Conservation (phyloP, 768 basidiomycete species). For the Lactarius evosmus region DNA sequence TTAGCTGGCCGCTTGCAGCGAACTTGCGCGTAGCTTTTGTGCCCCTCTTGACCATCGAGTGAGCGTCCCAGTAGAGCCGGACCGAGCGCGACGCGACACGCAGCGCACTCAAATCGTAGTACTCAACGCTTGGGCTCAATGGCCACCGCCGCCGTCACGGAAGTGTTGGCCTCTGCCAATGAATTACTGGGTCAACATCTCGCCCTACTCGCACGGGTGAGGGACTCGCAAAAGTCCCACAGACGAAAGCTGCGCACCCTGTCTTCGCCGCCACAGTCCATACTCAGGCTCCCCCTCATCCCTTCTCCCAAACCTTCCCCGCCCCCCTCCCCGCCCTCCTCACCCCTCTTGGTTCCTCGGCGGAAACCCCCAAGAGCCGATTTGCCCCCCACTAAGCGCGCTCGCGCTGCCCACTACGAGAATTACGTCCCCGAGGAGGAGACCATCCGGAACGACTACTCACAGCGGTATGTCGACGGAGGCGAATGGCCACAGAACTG, state of each 20-base stretch:
- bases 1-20: conserved; percentile 82
- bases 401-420: conserved; percentile 61
- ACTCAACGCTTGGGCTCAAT: neutral
- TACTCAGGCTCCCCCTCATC: conserved; percentile 24
- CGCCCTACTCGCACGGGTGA: conserved; percentile 54
- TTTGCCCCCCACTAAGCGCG: conserved; percentile 68
- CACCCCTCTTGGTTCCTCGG: conserved; percentile 39
- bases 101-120: too few relatives aligned
- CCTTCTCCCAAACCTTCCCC: conserved; percentile 48
- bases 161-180: conserved; percentile 60
- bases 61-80: neutral
- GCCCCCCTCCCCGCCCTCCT: conserved; percentile 45
- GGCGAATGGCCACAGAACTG: conserved; percentile 95
- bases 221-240: conserved; percentile 53
- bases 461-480: conserved; percentile 82
- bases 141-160: conserved; percentile 32
- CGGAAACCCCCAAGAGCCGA: conserved; percentile 46
- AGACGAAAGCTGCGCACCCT: conserved; percentile 55
- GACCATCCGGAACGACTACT: conserved; percentile 94
- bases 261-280: conserved; percentile 47
- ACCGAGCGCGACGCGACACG: neutral
- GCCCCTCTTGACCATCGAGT: conserved; percentile 52
- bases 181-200: conserved; percentile 59
- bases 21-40: conserved; percentile 86
- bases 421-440: conserved; percentile 95